These are phyloP conservation scores for Collybia sp. DNA, from an alignment of 768 basidiomycete species.

Conservation along the genomic window DNA sequence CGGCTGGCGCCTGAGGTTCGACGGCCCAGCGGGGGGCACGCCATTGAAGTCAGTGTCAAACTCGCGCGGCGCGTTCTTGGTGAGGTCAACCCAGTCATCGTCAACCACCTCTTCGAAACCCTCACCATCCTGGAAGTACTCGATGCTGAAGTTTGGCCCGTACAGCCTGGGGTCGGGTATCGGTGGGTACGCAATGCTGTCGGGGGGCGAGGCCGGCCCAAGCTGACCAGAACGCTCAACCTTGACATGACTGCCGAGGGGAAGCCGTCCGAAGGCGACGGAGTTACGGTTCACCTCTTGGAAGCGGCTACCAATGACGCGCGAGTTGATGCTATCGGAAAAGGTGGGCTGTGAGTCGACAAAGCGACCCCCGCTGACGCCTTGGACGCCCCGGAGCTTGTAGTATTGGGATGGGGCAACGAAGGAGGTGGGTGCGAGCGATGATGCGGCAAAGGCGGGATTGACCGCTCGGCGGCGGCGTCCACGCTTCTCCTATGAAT, in stretches of 20 bases:
- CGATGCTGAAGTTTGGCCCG: slow-evolving; percentile 49
- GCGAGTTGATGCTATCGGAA: slow-evolving; percentile 55
- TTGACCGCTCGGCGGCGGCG: slow-evolving; percentile 49
- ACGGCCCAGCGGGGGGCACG: slow-evolving; percentile 28
- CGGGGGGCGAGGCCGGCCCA: slow-evolving; percentile 25
- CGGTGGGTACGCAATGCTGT: slow-evolving; percentile 30
- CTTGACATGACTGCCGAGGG: slow-evolving; percentile 53
- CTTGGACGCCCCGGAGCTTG: slow-evolving; percentile 58
- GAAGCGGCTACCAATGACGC: slow-evolving; percentile 64
- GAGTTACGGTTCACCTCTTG: slow-evolving; percentile 68
- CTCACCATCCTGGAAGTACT: slow-evolving; percentile 34
- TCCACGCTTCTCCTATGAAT: slow-evolving; percentile 18
- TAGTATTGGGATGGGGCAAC: slow-evolving; percentile 80
- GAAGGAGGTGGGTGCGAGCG: slow-evolving; percentile 73
- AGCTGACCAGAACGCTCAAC: slow-evolving; percentile 48
- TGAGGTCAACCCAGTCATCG: slow-evolving; percentile 61
- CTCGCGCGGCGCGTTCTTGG: slow-evolving; percentile 37
- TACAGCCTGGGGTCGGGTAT: slow-evolving; percentile 51
- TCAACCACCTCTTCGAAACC: slow-evolving; percentile 19
- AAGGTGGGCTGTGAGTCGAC: slow-evolving; percentile 45
- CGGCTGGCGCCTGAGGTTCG: slow-evolving; percentile 29
- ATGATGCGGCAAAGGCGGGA: slow-evolving; percentile 62
- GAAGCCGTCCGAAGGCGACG: slow-evolving; percentile 49
- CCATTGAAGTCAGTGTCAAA: slow-evolving; percentile 33
- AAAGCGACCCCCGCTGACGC: slow-evolving; percentile 56